phyloP scores from a whole-genome alignment of 352 stramenopile genomes.

The Pythium graminicola region DNA sequence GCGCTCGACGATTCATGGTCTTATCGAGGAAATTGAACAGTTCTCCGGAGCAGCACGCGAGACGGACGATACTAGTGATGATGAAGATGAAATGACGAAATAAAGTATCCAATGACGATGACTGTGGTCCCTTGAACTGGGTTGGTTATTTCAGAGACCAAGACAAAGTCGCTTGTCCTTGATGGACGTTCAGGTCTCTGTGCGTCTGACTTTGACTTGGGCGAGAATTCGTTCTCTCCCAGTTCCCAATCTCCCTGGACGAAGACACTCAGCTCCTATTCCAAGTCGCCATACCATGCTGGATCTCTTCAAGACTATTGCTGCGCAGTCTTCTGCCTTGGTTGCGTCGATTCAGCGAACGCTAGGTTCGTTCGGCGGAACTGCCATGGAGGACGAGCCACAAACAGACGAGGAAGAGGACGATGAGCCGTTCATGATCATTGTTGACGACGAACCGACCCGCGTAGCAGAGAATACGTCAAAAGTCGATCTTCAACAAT shows the following conservation, averaged over 20 bases:
- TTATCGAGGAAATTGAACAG: slow-evolving; percentile 66
- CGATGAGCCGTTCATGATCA: background rate
- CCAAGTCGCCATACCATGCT: background rate
- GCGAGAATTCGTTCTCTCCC: too few relatives aligned
- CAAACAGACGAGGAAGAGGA: background rate
- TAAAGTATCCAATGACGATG: too few relatives aligned
- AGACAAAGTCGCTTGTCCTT: too few relatives aligned
- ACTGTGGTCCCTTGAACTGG: too few relatives aligned
- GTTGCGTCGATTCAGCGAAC: background rate
- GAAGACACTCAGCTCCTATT: background rate
- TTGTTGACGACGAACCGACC: slow-evolving; percentile 1
- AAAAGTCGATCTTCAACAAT: too few relatives aligned
- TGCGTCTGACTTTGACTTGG: too few relatives aligned
- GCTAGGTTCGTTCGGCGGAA: background rate
- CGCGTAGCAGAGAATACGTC: background rate
- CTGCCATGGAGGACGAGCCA: background rate
- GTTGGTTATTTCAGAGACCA: too few relatives aligned
- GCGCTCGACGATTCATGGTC: slow-evolving; percentile 59
- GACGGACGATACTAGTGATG: background rate
- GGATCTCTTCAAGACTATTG: background rate
- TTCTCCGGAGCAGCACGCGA: slow-evolving; percentile 6
- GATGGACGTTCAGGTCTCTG: too few relatives aligned
- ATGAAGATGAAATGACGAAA: background rate
- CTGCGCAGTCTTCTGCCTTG: background rate
- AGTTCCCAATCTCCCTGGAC: too few relatives aligned